Evolutionary conservation across 257 asterid species (phyloP).

Genomic region (Solanum bulbocastanum): DNA sequence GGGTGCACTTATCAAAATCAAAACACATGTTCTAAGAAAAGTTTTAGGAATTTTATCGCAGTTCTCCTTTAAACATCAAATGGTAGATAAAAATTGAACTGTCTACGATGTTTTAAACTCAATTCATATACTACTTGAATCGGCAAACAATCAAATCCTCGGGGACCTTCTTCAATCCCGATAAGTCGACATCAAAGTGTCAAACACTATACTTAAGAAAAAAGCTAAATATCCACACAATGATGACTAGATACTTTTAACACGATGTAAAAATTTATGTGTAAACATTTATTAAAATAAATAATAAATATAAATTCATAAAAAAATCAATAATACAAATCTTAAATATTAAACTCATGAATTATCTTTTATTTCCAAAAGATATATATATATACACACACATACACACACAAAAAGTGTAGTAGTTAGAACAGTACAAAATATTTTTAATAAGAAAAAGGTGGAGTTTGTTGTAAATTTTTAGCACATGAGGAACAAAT

Average conservation of each 20-base stretch:
- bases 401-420: neutral
- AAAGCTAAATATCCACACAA: neutral
- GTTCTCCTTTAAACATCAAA: too few species aligned
- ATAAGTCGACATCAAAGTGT: too few species aligned
- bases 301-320: too few species aligned
- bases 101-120: too few species aligned
- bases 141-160: fast-evolving
- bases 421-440: neutral
- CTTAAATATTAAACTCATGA: too few species aligned
- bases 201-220: neutral
- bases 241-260: neutral
- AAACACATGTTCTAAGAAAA: neutral
- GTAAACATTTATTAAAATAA: too few species aligned
- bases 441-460: neutral
- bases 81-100: too few species aligned
- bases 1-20: neutral
- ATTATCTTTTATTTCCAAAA: neutral
- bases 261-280: neutral
- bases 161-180: too few species aligned
- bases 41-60: neutral
- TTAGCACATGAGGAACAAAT: neutral
- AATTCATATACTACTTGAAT: too few species aligned
- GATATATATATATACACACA: neutral
- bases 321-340: too few species aligned
- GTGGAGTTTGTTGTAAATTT: neutral